phyloP scores from a whole-genome alignment of 2,329 filamentous ascomycete species.

The Xylaria sp. region DNA sequence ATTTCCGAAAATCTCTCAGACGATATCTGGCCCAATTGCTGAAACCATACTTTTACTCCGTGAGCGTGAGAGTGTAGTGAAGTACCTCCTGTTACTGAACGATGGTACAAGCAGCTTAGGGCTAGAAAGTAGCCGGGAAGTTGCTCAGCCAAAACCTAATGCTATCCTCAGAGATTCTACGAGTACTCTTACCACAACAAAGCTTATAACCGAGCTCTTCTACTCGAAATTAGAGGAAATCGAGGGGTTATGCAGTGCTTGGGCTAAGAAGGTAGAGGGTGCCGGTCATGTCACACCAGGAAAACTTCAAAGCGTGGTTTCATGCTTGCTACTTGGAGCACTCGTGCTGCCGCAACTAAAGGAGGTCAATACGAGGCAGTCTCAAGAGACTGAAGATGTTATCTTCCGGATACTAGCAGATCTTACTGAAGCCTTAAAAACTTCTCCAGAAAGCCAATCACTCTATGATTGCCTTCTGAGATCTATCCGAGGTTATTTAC shows the following conservation, averaged over 20 bases:
- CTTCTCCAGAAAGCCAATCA: conserved; percentile 51
- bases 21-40: conserved; percentile 55
- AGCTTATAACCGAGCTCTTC: conserved; percentile 59
- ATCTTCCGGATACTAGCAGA: conserved; percentile 50
- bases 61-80: conserved; percentile 52
- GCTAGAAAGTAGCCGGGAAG: conserved; percentile 4
- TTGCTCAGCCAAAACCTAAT: conserved; percentile 11
- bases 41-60: conserved; percentile 55
- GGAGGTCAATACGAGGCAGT: conserved; percentile 54
- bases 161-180: conserved; percentile 43
- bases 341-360: conserved; percentile 55
- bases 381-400: conserved; percentile 53
- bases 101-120: conserved; percentile 31
- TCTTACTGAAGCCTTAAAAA: conserved; percentile 48
- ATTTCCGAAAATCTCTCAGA: conserved; percentile 41
- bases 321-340: conserved; percentile 52
- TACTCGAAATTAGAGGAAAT: conserved; percentile 59
- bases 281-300: conserved; percentile 57
- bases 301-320: conserved; percentile 58
- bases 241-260: conserved; percentile 52
- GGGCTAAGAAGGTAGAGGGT: conserved; percentile 53
- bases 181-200: conserved; percentile 52
- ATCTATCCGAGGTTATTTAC: conserved; percentile 53
- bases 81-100: conserved; percentile 62
- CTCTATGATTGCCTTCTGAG: conserved; percentile 56